Conservation (phyloP, 139 green algal species). For the Chlorella sp. region DNA sequence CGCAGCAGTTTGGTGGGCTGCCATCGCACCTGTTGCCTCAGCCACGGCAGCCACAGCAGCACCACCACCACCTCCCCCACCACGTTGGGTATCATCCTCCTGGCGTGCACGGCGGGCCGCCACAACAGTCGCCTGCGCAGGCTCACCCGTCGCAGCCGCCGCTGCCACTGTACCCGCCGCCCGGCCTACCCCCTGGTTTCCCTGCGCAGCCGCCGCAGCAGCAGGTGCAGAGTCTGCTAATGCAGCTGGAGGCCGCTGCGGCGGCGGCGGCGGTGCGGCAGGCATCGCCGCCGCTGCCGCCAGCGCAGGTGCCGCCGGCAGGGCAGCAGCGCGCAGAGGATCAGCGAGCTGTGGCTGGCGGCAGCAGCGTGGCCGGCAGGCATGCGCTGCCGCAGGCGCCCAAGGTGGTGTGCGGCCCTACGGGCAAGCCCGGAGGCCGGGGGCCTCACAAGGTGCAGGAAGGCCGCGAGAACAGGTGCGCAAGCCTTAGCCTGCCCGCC, state of each 20-base stretch:
- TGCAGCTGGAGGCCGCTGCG: too few species aligned
- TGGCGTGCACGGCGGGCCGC: background rate
- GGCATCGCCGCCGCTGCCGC: background rate
- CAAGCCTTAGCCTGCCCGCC: background rate
- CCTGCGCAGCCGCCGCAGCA: too few species aligned
- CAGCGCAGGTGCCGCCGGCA: background rate
- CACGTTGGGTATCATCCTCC: background rate
- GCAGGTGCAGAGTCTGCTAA: too few species aligned
- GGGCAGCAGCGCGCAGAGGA: background rate
- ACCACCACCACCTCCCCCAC: background rate
- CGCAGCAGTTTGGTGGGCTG: background rate
- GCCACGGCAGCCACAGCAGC: background rate
- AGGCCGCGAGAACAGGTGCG: constrained; percentile 11
- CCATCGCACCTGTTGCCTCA: background rate
- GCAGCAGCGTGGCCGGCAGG: background rate
- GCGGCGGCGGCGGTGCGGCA: too few species aligned
- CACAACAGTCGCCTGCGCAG: background rate
- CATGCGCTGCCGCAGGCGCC: background rate
- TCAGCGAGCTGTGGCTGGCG: background rate
- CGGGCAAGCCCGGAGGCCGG: too few species aligned
- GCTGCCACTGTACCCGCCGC: too few species aligned
- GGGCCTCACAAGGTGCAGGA: too few species aligned
- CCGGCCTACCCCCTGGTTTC: too few species aligned
- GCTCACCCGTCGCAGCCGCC: too few species aligned
- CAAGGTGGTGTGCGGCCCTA: background rate